A percentile compares a stretch with the other conserved stretches of the same genome.
These are phyloP conservation scores for Teunomyces aglyptinius DNA, from an alignment of 805 yeast species.

Conservation along the genomic window DNA sequence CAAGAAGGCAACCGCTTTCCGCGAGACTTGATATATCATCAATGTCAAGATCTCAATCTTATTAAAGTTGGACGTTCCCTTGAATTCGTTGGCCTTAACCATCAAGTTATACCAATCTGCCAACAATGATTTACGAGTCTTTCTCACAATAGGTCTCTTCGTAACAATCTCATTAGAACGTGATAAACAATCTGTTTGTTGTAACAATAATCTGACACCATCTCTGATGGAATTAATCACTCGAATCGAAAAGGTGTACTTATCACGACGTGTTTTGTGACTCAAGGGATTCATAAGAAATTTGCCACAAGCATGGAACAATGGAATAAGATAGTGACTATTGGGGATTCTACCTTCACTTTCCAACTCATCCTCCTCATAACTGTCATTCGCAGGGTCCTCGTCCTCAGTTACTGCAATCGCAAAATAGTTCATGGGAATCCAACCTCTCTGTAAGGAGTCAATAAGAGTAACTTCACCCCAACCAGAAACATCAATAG, in stretches of 20 bases:
- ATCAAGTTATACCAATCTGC: slow-evolving; percentile 81
- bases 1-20: slow-evolving; percentile 62
- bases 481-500: slow-evolving; percentile 82
- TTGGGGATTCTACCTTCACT: slow-evolving; percentile 33
- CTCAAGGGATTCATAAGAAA: slow-evolving; percentile 65
- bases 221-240: slow-evolving; percentile 66
- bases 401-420: slow-evolving; percentile 34
- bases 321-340: slow-evolving; percentile 50
- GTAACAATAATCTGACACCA: slow-evolving; percentile 64
- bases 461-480: slow-evolving; percentile 76
- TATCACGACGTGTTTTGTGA: slow-evolving; percentile 36
- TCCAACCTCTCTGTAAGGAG: slow-evolving; percentile 73
- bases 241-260: slow-evolving; percentile 53
- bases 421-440: slow-evolving; percentile 76
- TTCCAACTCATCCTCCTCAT: slow-evolving; percentile 28
- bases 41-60: slow-evolving; percentile 62
- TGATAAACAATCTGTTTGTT: slow-evolving; percentile 71
- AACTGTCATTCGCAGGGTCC: slow-evolving; percentile 18
- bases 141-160: slow-evolving; percentile 57
- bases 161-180: slow-evolving; percentile 70
- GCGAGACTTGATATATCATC: slow-evolving; percentile 64
- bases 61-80: slow-evolving; percentile 56
- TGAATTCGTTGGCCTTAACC: slow-evolving; percentile 72
- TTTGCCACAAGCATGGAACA: slow-evolving; percentile 63
- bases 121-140: slow-evolving; percentile 62